These are phyloP conservation scores for Trifolium subterraneum DNA, from an alignment of 306 rosid genomes.

Conservation along the genomic window DNA sequence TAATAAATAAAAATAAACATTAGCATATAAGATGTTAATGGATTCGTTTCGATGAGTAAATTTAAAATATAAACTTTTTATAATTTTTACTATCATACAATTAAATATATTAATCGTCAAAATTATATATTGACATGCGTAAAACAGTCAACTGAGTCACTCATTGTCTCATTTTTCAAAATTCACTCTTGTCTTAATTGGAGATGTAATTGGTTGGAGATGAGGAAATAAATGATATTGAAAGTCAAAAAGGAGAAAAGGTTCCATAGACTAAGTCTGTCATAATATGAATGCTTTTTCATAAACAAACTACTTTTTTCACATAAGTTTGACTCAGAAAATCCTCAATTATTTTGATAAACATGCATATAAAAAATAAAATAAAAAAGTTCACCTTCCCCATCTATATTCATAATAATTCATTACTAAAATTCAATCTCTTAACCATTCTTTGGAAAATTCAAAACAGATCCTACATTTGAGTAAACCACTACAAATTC, in stretches of 20 bases:
- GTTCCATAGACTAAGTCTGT: not conserved
- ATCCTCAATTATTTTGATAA: not conserved
- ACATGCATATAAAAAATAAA: not conserved
- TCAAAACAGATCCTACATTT: constrained; percentile 46
- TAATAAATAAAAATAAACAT: no score
- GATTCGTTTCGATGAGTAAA: no score
- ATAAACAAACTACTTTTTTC: not conserved
- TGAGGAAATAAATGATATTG: not conserved
- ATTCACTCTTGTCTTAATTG: no score
- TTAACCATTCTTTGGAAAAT: constrained; percentile 13
- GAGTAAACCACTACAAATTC: constrained; percentile 38
- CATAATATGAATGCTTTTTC: not conserved
- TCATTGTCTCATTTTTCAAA: no score
- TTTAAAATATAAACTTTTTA: no score
- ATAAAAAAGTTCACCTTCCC: not conserved
- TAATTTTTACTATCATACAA: no score
- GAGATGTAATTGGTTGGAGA: no score
- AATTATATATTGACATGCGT: no score
- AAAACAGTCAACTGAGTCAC: no score
- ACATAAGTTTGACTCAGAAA: not conserved
- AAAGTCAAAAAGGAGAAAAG: constrained; percentile 14
- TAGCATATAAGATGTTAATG: no score
- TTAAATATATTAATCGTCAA: no score
- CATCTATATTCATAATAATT: not conserved
- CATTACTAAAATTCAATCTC: not conserved